Conservation (phyloP, 2,329 filamentous ascomycete species). For the Fusarium sororula region DNA sequence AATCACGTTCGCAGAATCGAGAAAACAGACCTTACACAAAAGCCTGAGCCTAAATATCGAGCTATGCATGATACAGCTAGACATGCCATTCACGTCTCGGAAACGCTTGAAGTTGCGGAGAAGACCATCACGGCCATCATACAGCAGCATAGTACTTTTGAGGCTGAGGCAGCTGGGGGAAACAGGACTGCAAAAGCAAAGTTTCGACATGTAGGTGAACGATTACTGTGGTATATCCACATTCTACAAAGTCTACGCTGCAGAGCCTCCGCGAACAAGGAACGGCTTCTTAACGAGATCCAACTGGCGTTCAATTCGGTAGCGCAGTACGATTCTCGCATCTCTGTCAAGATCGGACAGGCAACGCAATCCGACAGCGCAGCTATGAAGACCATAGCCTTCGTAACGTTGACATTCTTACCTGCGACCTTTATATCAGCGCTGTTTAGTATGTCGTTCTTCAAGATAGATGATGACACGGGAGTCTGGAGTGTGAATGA, state of each 20-base stretch:
- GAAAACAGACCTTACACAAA: conserved; percentile 11
- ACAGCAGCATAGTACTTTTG: conserved; percentile 42
- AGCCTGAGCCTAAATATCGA: conserved; percentile 47
- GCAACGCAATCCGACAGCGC: conserved; percentile 57
- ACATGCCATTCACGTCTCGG: conserved; percentile 56
- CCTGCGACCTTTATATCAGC: conserved; percentile 61
- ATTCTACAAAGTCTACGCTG: conserved; percentile 48
- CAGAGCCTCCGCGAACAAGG: conserved; percentile 51
- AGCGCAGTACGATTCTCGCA: conserved; percentile 51
- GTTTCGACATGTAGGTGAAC: conserved; percentile 40
- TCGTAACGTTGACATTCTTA: conserved; percentile 59
- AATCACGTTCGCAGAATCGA: conserved; percentile 49
- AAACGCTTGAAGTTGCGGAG: conserved; percentile 51
- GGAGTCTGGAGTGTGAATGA: conserved; percentile 42
- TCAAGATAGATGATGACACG: conserved; percentile 42
- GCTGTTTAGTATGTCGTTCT: conserved; percentile 59
- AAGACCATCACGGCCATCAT: conserved; percentile 47
- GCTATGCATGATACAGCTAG: conserved; percentile 53
- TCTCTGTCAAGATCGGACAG: conserved; percentile 51
- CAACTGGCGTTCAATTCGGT: conserved; percentile 59
- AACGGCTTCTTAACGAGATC: conserved; percentile 64
- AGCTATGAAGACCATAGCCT: conserved; percentile 61
- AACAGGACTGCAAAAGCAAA: not conserved
- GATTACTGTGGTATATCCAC: conserved; percentile 47
- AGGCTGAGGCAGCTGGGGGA: not conserved